A percentile compares a stretch with the other conserved stretches of the same genome.
Conservation (phyloP, 2,329 filamentous ascomycete genomes). For the Fusarium sp. region DNA sequence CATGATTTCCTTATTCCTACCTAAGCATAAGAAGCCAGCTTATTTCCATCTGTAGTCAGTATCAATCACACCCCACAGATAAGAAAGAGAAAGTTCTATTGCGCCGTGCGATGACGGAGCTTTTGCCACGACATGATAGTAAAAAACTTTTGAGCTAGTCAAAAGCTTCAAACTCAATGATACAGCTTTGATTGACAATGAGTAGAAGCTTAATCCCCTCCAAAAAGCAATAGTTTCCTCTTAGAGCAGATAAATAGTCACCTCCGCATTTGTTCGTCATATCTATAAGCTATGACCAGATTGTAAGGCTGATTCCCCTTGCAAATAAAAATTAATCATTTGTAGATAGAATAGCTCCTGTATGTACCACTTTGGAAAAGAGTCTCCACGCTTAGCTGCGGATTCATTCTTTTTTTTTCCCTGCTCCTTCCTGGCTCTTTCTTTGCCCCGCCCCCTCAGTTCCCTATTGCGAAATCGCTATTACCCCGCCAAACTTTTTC, state of each 20-base stretch:
- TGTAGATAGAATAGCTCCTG: background rate
- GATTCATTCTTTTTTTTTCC: slow-evolving; percentile 18
- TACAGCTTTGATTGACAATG: slow-evolving; percentile 7
- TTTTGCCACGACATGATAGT: slow-evolving; percentile 17
- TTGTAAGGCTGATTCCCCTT: slow-evolving; percentile 35
- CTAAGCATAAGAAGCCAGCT: no score
- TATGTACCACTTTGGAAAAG: background rate
- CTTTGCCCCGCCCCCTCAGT: slow-evolving; percentile 40
- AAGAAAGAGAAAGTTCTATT: background rate
- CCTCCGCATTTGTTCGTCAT: slow-evolving; percentile 30
- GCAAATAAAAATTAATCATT: slow-evolving; percentile 33
- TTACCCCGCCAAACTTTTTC: slow-evolving; percentile 50
- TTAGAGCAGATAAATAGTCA: background rate
- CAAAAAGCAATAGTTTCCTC: background rate
- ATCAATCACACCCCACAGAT: background rate
- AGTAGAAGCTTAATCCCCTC: background rate
- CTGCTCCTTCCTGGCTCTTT: background rate
- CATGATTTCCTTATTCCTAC: no score
- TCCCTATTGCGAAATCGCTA: slow-evolving; percentile 35
- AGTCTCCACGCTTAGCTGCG: slow-evolving; percentile 16
- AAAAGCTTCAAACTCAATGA: slow-evolving; percentile 15
- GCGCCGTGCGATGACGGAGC: slow-evolving; percentile 26
- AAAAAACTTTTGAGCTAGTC: slow-evolving; percentile 5
- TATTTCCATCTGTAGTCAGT: no score
- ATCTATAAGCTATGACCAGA: slow-evolving; percentile 28